phyloP scores from a whole-genome alignment of 768 basidiomycete species.

The Collybia sp. region DNA sequence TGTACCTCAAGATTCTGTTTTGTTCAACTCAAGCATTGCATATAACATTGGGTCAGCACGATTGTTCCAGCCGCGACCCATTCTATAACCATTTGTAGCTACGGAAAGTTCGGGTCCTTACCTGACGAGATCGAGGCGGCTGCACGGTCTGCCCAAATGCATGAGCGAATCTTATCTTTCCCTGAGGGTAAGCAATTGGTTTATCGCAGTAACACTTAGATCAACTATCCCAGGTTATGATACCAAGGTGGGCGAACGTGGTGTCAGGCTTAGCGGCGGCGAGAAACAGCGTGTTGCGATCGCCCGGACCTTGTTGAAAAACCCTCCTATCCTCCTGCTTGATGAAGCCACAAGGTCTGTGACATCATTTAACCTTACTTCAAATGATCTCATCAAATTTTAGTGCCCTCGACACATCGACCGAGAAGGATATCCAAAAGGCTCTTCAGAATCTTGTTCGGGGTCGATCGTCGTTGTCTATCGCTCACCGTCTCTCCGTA shows the following conservation, averaged over 20 bases:
- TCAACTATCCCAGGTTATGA: conserved; percentile 47
- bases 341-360: conserved; percentile 69
- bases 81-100: conserved; percentile 31
- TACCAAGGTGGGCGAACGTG: conserved; percentile 88
- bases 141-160: conserved; percentile 81
- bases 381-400: neutral
- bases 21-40: conserved; percentile 66
- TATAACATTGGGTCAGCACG: conserved; percentile 66
- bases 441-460: conserved; percentile 77
- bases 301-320: conserved; percentile 81
- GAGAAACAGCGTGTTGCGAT: conserved; percentile 91
- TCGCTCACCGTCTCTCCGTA: conserved; percentile 76
- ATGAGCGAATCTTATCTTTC: conserved; percentile 80
- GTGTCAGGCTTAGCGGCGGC: conserved; percentile 79
- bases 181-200: conserved; percentile 49
- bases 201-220: neutral
- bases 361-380: neutral
- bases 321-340: conserved; percentile 76
- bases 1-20: conserved; percentile 80
- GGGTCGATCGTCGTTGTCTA: conserved; percentile 71
- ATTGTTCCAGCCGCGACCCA: neutral
- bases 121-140: conserved; percentile 75
- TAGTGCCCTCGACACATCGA: conserved; percentile 84
- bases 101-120: conserved; percentile 71
- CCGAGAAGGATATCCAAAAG: conserved; percentile 87